Evolutionary conservation across 805 yeast species (phyloP).

Genomic region (Candida nemodendra): DNA sequence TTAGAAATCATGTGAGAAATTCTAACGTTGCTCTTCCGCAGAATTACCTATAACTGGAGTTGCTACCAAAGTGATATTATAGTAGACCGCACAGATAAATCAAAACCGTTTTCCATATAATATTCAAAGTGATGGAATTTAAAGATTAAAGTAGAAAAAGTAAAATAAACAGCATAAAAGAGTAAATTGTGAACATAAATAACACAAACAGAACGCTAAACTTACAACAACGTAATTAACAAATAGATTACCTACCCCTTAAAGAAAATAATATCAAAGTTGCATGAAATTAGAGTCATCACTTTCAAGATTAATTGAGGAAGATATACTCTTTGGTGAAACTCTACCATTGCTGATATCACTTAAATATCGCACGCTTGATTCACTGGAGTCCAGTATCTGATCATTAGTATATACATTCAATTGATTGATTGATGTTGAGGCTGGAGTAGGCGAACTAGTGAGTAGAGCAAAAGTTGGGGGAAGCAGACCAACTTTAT

Average conservation of each 20-base stretch:
- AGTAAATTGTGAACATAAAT: too few species aligned
- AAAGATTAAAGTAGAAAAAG: too few species aligned
- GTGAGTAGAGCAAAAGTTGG: slow-evolving; percentile 11
- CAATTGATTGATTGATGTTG: slow-evolving; percentile 15
- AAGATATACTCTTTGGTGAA: slow-evolving; percentile 6
- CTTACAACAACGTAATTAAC: neutral
- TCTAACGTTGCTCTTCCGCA: too few species aligned
- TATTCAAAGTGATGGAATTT: too few species aligned
- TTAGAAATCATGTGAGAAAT: too few species aligned
- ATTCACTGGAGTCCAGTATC: slow-evolving; percentile 11
- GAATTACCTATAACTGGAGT: too few species aligned
- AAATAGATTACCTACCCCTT: neutral
- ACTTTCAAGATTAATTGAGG: slow-evolving; percentile 3
- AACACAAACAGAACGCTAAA: too few species aligned
- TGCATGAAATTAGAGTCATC: neutral
- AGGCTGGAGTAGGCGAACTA: slow-evolving; percentile 17
- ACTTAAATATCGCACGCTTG: slow-evolving; percentile 22
- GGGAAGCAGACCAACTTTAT: slow-evolving; percentile 18
- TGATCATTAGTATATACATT: slow-evolving; percentile 22
- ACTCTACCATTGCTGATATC: slow-evolving; percentile 21
- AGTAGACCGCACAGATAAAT: too few species aligned
- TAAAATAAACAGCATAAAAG: too few species aligned
- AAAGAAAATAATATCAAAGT: neutral
- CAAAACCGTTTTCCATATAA: too few species aligned
- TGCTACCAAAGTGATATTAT: too few species aligned